Evolutionary conservation across 305 asterid genomes (phyloP), one percentile per base, ranked within the genome.

Genomic region (Solanum hybrid): DNA sequence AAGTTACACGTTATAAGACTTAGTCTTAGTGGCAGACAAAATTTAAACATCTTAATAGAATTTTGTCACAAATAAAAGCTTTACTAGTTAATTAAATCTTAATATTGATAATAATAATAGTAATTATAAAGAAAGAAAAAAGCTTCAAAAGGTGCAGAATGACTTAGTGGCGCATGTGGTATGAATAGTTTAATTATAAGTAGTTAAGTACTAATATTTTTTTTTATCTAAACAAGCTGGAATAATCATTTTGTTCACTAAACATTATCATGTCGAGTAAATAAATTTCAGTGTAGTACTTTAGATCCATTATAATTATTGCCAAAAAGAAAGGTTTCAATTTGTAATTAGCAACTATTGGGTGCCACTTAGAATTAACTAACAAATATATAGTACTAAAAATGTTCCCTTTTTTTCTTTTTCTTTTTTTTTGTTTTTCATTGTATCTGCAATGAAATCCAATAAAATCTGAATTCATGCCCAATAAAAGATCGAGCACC

Each of bases 221-320:
- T 32, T 56, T 14, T 56, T 31, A 80, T 26, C 4, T 89, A 90
- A 92, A 88, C 92, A 93, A 89, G 93, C 91, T 78, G 89, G 91
- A 89, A 89, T 91, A 93, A 87, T 90, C 91, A 88, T 88, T 78
- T 91, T 36, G 91, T 92, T 91, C 88, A 84, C 91, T 73, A 88
- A 93, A 88, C 93, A 93, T 92, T 92, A 92, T 90, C 78, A 91
- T 73, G 2, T 81, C 77, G 71, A 77, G 24, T 60, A 73, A 51
- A 76, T 88, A 56, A 85, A 27, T 85, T 88, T 56, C 42, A n/a
- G 79, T 89, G 90, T 89, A 81, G 69, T 79, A 89, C 35, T 92
- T 92, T 38, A 84, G 80, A 89, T 91, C 89, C 93, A 90, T 86
- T 92, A 90, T 85, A 89, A 89, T 56, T 90, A 92, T 91, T 89